phyloP scores from a whole-genome alignment of 805 yeast genomes.

The Wickerhamomyces alni region DNA sequence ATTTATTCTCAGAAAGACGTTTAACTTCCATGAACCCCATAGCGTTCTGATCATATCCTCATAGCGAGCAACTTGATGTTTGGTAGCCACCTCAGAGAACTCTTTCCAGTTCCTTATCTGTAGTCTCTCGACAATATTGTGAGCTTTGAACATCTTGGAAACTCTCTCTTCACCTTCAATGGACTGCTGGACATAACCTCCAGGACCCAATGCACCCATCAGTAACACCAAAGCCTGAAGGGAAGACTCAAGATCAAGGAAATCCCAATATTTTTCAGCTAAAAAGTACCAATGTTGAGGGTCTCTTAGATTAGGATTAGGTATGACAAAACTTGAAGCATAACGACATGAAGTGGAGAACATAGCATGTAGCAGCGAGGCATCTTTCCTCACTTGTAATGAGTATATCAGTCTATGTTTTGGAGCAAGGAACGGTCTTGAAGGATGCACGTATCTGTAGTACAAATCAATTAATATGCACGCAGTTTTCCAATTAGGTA shows the following conservation, averaged over 20 bases:
- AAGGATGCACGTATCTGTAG: conserved; percentile 35
- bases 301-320: conserved; percentile 23
- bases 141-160: conserved; percentile 13
- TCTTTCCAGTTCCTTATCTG: conserved; percentile 21
- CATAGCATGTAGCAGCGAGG: conserved; percentile 28
- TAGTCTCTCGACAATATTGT: conserved; percentile 10
- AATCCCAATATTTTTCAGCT: conserved; percentile 28
- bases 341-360: conserved; percentile 29
- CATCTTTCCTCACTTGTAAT: conserved; percentile 26
- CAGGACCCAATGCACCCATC: conserved; percentile 25
- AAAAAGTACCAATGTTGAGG: conserved; percentile 33
- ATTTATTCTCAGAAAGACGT: conserved; percentile 27
- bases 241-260: conserved; percentile 22
- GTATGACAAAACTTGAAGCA: conserved; percentile 23
- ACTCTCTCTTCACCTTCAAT: conserved; percentile 24
- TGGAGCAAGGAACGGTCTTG: conserved; percentile 31
- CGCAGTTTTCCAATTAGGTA: conserved; percentile 32
- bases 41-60: conserved; percentile 28
- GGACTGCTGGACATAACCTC: conserved; percentile 22
- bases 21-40: conserved; percentile 35
- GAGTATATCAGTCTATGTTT: conserved; percentile 25
- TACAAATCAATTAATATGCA: conserved; percentile 31
- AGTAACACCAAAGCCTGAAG: conserved; percentile 24
- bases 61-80: conserved; percentile 28
- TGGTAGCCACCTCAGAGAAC: conserved; percentile 23